These are phyloP conservation scores for Aureobasidium leucospermi DNA, from an alignment of 2,329 filamentous ascomycete genomes.

Conservation along the genomic window DNA sequence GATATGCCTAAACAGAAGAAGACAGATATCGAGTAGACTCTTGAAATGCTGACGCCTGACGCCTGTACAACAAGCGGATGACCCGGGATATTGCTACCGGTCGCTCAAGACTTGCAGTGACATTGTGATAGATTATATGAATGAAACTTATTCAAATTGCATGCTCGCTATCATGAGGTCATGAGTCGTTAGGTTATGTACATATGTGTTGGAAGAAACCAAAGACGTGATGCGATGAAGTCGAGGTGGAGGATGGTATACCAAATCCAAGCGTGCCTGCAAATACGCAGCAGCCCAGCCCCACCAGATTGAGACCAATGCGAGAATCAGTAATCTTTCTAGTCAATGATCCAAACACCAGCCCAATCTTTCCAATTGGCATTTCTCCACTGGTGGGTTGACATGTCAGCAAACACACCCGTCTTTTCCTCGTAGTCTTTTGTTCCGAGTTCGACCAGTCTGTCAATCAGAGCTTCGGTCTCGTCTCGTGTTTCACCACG, in stretches of 20 bases:
- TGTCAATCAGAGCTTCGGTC: conserved; percentile 32
- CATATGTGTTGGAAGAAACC: background rate
- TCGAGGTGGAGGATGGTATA: background rate
- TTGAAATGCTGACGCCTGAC: background rate
- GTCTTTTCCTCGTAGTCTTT: conserved; percentile 30
- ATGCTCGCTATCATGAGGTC: background rate
- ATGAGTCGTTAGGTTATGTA: conserved; percentile 1
- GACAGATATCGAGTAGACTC: background rate
- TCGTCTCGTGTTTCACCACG: conserved; percentile 27
- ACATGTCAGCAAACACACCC: conserved; percentile 16
- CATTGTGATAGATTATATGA: background rate
- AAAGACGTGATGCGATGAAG: background rate
- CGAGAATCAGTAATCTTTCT: background rate
- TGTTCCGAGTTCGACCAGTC: conserved; percentile 30
- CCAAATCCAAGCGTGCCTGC: background rate
- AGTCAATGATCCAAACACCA: conserved; percentile 18
- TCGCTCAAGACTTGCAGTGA: background rate
- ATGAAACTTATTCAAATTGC: too few relatives aligned
- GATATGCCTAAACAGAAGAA: background rate
- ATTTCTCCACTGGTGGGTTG: conserved; percentile 13
- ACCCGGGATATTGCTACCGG: too few relatives aligned
- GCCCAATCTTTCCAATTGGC: conserved; percentile 17
- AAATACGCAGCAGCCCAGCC: background rate
- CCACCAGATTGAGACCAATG: background rate
- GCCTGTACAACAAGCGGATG: background rate